Evolutionary conservation across 192 early-diverging fungal genomes (phyloP), one percentile per base, ranked within the genome.

Genomic region (Geosiphon pyriformis): DNA sequence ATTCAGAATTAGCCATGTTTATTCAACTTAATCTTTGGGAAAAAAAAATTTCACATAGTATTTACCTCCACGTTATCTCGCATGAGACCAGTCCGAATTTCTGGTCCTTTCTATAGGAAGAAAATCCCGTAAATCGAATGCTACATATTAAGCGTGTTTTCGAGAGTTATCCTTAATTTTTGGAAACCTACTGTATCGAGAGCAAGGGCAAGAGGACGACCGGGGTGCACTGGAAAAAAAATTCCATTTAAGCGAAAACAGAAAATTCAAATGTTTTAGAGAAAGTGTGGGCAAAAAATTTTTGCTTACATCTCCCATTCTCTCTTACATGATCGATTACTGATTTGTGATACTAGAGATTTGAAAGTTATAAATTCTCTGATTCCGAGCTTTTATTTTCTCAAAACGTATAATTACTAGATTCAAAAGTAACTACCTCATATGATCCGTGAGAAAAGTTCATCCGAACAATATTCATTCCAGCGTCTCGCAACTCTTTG

Each of bases 61-160:
- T 48, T 66, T 72, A 92, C 74, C 66, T 92, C 89, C 26, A 76
- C 65, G 66, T 85, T 86, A 74, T 84, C 84, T 70, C 79, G 83
- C 83, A 90, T 89, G 67, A 85, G 79, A 70, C 91, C 91, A 17
- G 90, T 93, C 53, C 91, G 88, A 78, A 92, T 92, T 80, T 92
- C 90, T 29, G 90, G 90, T 30, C 90, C 90, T 77, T 92, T 92
- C 65, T 67, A 12, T 47, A 37, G 27, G 18, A 29, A 20, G 12
- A 62, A 62, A 60, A 55, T 58, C 22, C 8, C 7, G 27, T n/a
- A 42, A 42, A 42, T 42, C 37, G 15, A 42, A 42, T 42, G 37
- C 37, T 42, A n/a, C n/a, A 31, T 22, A 31, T 22, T 42, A 46
- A 31, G 22, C 29, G 58, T 46, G 22, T 20, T 25, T 51, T 7